These are phyloP conservation scores for Xylaria cubensis DNA, from an alignment of 495 filamentous ascomycete species.

Conservation along the genomic window DNA sequence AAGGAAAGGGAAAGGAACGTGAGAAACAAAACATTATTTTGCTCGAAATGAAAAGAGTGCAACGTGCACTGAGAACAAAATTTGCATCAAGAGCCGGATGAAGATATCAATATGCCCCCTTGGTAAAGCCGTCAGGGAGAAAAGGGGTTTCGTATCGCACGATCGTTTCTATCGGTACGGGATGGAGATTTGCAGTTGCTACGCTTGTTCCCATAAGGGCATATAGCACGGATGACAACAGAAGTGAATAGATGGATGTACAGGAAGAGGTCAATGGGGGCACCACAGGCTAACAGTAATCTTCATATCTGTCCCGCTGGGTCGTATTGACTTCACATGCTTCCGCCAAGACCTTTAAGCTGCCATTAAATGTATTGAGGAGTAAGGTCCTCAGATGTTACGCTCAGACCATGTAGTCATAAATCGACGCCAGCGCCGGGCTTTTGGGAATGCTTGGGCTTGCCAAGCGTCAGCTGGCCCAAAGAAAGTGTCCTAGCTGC, in stretches of 20 bases:
- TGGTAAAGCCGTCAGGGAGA: not conserved
- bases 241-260: not conserved
- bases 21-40: not conserved
- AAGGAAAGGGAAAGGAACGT: not conserved
- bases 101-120: not conserved
- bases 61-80: not conserved
- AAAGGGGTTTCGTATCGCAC: not conserved
- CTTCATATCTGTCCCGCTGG: too few relatives aligned
- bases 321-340: too few relatives aligned
- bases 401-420: conserved; percentile 39
- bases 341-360: not conserved
- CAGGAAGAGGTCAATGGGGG: not conserved
- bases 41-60: not conserved
- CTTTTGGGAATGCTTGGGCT: conserved; percentile 32
- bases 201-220: not conserved
- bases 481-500: conserved; percentile 56
- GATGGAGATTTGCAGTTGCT: not conserved
- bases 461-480: conserved; percentile 56
- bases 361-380: conserved; percentile 10
- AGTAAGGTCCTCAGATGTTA: not conserved
- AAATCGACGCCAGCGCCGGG: conserved; percentile 33
- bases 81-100: not conserved
- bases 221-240: not conserved
- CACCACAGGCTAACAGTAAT: not conserved
- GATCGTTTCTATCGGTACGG: conserved; percentile 1